Conservation (phyloP, 305 asterid genomes). For the Rubia balearica region DNA sequence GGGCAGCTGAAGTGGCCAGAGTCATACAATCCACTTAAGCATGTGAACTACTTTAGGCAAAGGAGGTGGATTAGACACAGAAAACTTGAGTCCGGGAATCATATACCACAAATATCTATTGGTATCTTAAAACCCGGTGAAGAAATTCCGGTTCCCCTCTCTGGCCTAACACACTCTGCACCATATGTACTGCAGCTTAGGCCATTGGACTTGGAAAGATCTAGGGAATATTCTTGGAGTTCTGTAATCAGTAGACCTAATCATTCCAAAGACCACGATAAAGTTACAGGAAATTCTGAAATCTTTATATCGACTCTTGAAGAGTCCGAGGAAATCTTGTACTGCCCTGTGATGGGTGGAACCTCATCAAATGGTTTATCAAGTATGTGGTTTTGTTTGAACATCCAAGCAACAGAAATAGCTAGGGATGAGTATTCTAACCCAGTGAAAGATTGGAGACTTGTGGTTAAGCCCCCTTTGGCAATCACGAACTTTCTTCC, state of each 20-base stretch:
- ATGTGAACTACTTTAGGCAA: conserved; percentile 67
- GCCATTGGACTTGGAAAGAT: conserved; percentile 47
- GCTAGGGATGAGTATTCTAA: conserved; percentile 60
- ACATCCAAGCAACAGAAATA: conserved; percentile 74
- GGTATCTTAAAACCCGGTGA: conserved; percentile 82
- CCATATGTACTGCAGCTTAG: conserved; percentile 56
- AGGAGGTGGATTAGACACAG: conserved; percentile 84
- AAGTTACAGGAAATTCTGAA: conserved; percentile 40
- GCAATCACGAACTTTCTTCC: conserved; percentile 79
- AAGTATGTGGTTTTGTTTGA: conserved; percentile 83
- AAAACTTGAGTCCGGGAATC: conserved; percentile 36
- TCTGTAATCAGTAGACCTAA: conserved; percentile 46
- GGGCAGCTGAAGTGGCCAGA: conserved; percentile 80
- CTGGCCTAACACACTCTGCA: conserved; percentile 51
- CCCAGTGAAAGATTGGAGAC: conserved; percentile 78
- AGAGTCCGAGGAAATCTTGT: conserved; percentile 60
- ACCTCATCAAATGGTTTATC: conserved; percentile 55
- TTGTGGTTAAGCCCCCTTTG: conserved; percentile 71
- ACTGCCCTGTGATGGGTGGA: conserved; percentile 59
- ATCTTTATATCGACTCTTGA: conserved; percentile 58
- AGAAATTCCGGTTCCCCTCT: conserved; percentile 62
- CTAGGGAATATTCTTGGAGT: conserved; percentile 71
- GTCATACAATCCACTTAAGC: conserved; percentile 45
- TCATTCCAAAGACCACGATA: conserved; percentile 40
- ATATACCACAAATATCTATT: conserved; percentile 40